phyloP scores from a whole-genome alignment of 495 filamentous ascomycete species.

The Gamarada debralockiae region DNA sequence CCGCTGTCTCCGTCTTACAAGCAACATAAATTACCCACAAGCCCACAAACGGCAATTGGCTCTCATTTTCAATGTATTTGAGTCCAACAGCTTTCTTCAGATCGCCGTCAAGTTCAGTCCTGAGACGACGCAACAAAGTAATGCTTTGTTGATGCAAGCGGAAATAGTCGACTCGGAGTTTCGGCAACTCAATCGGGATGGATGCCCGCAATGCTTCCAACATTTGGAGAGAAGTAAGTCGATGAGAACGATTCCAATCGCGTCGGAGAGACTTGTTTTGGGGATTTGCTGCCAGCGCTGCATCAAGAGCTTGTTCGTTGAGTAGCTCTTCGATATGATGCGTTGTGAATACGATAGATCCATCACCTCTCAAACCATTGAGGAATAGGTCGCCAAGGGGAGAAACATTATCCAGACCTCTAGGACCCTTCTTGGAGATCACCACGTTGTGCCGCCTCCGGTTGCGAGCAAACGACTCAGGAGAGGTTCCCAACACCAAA shows the following conservation, averaged over 20 bases:
- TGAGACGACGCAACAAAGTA: not conserved
- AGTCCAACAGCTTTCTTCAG: not conserved
- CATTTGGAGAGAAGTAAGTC: not conserved
- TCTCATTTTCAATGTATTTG: conserved; percentile 26
- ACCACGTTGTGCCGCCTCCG: not conserved
- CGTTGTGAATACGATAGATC: not conserved
- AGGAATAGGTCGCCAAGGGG: not conserved
- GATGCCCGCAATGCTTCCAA: not conserved
- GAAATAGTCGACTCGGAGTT: conserved; percentile 1
- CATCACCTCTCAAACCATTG: not conserved
- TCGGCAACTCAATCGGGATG: not conserved
- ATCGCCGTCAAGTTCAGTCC: not conserved
- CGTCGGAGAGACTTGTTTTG: not conserved
- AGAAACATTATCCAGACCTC: not conserved
- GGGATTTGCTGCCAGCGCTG: not conserved
- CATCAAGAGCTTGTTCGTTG: not conserved
- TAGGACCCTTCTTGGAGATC: not conserved
- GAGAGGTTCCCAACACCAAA: not conserved
- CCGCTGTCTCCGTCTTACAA: not conserved
- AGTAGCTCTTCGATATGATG: not conserved
- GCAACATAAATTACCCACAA: conserved; percentile 30
- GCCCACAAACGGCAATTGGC: conserved; percentile 29
- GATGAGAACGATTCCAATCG: not conserved
- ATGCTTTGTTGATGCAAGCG: conserved; percentile 2
- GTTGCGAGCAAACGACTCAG: not conserved